Percentiles rank a stretch among this genome's conserved stretches.
Conservation (phyloP, 805 yeast genomes). For the Saccharomycopsis guyanensis region DNA sequence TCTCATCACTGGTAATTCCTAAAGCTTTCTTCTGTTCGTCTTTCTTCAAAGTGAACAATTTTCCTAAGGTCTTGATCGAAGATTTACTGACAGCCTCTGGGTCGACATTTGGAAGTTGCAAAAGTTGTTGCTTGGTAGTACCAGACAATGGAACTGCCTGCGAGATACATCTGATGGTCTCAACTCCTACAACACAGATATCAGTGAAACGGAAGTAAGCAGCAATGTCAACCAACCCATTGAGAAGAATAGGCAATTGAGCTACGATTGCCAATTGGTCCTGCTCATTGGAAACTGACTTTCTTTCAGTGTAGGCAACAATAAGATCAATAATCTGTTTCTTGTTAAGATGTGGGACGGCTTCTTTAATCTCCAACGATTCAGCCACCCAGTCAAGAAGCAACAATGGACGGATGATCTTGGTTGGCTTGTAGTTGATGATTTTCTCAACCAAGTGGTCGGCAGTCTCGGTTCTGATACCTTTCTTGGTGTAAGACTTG, state of each 20-base stretch:
- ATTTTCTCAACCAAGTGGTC: slow-evolving; percentile 61
- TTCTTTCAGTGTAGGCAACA: slow-evolving; percentile 51
- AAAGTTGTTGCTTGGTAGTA: slow-evolving; percentile 48
- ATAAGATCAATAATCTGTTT: slow-evolving; percentile 45
- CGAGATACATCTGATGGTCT: slow-evolving; percentile 59
- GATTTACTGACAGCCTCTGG: slow-evolving; percentile 35
- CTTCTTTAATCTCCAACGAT: slow-evolving; percentile 53
- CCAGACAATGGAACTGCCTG: slow-evolving; percentile 62
- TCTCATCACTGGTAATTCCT: slow-evolving; percentile 41
- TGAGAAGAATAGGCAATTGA: slow-evolving; percentile 55
- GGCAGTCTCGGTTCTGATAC: slow-evolving; percentile 81
- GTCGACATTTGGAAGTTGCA: slow-evolving; percentile 76
- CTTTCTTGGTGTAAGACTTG: slow-evolving; percentile 71
- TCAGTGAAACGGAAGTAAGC: slow-evolving; percentile 69
- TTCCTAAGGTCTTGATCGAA: slow-evolving; percentile 58
- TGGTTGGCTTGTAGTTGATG: slow-evolving; percentile 68
- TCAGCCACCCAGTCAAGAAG: slow-evolving; percentile 53
- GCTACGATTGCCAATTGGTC: slow-evolving; percentile 52
- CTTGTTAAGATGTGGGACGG: slow-evolving; percentile 31
- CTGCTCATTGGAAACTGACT: slow-evolving; percentile 28
- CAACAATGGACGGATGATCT: slow-evolving; percentile 46
- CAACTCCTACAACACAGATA: slow-evolving; percentile 50
- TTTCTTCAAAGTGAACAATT: slow-evolving; percentile 52
- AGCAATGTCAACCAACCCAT: slow-evolving; percentile 75
- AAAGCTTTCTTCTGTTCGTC: slow-evolving; percentile 48